Conservation (phyloP, 1,284 basidiomycete species). For the Austroboletus niveus region DNA sequence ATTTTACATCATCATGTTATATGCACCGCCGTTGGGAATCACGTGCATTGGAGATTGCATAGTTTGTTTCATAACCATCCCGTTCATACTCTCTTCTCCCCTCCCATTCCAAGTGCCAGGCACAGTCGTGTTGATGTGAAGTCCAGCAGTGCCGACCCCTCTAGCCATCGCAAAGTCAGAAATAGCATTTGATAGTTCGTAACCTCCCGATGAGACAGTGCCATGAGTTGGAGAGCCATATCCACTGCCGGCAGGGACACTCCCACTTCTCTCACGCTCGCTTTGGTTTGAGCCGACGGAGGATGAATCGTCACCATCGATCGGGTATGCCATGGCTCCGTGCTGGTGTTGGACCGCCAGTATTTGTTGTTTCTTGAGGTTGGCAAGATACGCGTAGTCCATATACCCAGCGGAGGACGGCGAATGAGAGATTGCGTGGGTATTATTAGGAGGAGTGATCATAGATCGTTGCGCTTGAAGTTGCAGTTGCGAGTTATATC, state of each 20-base stretch:
- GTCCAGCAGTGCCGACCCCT: conserved; percentile 22
- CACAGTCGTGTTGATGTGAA: conserved; percentile 29
- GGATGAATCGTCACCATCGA: conserved; percentile 42
- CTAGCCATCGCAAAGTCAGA: conserved; percentile 25
- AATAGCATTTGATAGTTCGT: conserved; percentile 36
- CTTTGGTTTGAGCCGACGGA: conserved; percentile 38
- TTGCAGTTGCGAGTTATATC: conserved; percentile 31
- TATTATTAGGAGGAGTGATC: conserved; percentile 36
- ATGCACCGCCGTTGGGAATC: conserved; percentile 30
- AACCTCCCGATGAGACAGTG: conserved; percentile 24
- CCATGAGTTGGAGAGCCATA: conserved; percentile 34
- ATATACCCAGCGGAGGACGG: conserved; percentile 18
- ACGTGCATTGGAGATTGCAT: conserved; percentile 37
- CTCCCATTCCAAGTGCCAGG: conserved; percentile 25
- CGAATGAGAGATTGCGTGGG: conserved; percentile 26
- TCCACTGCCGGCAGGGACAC: conserved; percentile 37
- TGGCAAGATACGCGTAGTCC: conserved; percentile 34
- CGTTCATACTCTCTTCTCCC: conserved; percentile 33
- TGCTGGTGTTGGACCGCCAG: conserved; percentile 30
- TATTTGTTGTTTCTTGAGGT: conserved; percentile 36
- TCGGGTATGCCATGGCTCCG: conserved; percentile 24
- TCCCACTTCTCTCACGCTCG: conserved; percentile 39
- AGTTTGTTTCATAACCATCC: conserved; percentile 35
- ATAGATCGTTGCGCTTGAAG: conserved; percentile 27
- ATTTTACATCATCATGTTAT: conserved; percentile 40